phyloP scores from a whole-genome alignment of 345 rosid genomes.

The Eucalyptus polybractea region DNA sequence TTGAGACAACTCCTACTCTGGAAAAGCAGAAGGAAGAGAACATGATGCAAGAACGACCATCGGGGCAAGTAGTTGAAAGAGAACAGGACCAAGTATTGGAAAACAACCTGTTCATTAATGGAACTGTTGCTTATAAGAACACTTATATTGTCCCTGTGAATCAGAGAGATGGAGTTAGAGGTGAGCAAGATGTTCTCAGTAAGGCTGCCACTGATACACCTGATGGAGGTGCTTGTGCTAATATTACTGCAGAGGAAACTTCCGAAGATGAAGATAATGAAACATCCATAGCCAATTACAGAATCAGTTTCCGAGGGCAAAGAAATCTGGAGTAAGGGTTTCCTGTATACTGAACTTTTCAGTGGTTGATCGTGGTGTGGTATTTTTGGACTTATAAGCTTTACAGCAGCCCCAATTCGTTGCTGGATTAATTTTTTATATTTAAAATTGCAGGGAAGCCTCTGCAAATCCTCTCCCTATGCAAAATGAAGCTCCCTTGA shows the following conservation, averaged over 20 bases:
- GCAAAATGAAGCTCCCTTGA: constrained; percentile 26
- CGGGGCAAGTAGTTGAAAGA: neutral
- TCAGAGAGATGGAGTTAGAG: neutral
- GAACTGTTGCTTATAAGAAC: neutral
- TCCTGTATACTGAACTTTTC: neutral
- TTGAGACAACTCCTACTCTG: neutral
- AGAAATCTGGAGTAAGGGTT: constrained; percentile 5
- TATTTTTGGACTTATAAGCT: neutral
- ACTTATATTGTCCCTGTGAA: neutral
- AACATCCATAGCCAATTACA: constrained; percentile 1
- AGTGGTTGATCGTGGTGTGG: neutral
- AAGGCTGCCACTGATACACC: neutral
- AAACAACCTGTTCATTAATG: neutral
- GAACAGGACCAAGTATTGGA: neutral
- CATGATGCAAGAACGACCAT: neutral
- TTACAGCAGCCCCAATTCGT: neutral
- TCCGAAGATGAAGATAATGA: constrained; percentile 5
- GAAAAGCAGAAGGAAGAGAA: constrained; percentile 4
- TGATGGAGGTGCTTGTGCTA: constrained; percentile 1
- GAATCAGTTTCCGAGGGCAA: neutral
- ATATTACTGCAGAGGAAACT: constrained; percentile 3
- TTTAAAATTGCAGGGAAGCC: constrained; percentile 2
- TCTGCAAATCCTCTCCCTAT: constrained; percentile 10
- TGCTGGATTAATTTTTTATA: neutral
- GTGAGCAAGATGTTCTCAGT: constrained; percentile 4